These are phyloP conservation scores for Jamesozyma hellenica DNA, from an alignment of 805 yeast genomes.

Conservation along the genomic window DNA sequence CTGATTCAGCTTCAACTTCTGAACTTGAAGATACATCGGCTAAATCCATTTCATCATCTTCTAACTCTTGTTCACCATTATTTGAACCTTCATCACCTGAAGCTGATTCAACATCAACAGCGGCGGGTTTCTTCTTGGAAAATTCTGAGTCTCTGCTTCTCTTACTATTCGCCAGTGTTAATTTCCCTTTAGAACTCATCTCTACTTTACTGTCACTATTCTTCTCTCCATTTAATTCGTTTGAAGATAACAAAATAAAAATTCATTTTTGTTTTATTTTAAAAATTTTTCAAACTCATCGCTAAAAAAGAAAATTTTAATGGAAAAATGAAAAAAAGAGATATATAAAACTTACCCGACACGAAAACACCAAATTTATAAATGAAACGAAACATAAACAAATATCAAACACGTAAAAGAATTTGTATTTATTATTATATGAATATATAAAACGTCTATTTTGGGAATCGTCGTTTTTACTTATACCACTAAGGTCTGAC, in stretches of 20 bases:
- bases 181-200: slow-evolving; percentile 3
- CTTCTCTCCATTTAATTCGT: not conserved
- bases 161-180: not conserved
- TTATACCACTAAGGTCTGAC: no score
- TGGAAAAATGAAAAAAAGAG: not conserved
- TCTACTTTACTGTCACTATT: not conserved
- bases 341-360: not conserved
- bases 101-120: not conserved
- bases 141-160: slow-evolving; percentile 2
- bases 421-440: no score
- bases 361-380: not conserved
- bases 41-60: slow-evolving; percentile 8
- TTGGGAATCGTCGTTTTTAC: no score
- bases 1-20: slow-evolving; percentile 24
- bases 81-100: slow-evolving; percentile 7
- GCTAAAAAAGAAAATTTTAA: not conserved
- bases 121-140: not conserved
- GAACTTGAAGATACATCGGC: slow-evolving; percentile 18
- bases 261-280: no score
- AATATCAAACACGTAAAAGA: not conserved
- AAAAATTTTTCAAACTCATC: slow-evolving; percentile 1
- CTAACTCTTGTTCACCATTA: slow-evolving; percentile 15
- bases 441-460: no score
- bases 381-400: slow-evolving; percentile 1
- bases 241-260: no score